phyloP scores from a whole-genome alignment of 441 rosid genomes.

The Euphorbia schlechtendalii region DNA sequence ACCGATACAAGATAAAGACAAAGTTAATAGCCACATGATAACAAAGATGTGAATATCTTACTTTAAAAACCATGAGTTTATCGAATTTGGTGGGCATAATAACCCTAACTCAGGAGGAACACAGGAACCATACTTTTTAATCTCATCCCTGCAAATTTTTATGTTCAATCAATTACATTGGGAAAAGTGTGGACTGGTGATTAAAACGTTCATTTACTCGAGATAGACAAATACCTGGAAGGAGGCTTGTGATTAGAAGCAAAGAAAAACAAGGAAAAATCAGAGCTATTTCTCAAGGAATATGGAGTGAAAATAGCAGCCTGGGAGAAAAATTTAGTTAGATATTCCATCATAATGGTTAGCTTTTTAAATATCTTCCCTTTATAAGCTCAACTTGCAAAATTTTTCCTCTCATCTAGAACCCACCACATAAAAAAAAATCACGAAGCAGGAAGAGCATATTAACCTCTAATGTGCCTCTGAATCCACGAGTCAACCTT shows the following conservation, averaged over 20 bases:
- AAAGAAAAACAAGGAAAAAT: slow-evolving; percentile 48
- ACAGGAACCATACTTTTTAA: slow-evolving; percentile 38
- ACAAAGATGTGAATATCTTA: slow-evolving; percentile 29
- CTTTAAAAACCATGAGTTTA: slow-evolving; percentile 73
- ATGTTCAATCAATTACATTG: slow-evolving; percentile 18
- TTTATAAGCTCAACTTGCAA: slow-evolving; percentile 3
- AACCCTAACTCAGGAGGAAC: slow-evolving; percentile 69
- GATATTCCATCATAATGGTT: slow-evolving; percentile 11
- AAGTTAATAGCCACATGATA: slow-evolving; percentile 12
- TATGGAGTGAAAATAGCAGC: slow-evolving; percentile 68
- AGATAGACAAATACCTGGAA: slow-evolving; percentile 44
- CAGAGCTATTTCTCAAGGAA: slow-evolving; percentile 73
- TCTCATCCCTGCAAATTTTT: slow-evolving; percentile 55
- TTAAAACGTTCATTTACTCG: slow-evolving; percentile 17
- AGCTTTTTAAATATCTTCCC: neutral
- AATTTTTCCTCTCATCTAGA: neutral
- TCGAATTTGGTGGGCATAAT: slow-evolving; percentile 59
- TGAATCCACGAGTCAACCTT: slow-evolving; percentile 74
- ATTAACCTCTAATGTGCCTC: slow-evolving; percentile 88
- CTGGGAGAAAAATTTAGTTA: slow-evolving; percentile 42
- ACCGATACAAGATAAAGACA: slow-evolving; percentile 9
- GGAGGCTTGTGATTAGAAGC: slow-evolving; percentile 59
- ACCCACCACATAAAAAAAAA: slow-evolving; percentile 3
- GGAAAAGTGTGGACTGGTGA: slow-evolving; percentile 8
- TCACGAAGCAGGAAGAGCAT: slow-evolving; percentile 12